Percentiles rank a stretch among this genome's conserved stretches.
Conservation (phyloP, 352 stramenopile species). For the Phytopythium aichiense region DNA sequence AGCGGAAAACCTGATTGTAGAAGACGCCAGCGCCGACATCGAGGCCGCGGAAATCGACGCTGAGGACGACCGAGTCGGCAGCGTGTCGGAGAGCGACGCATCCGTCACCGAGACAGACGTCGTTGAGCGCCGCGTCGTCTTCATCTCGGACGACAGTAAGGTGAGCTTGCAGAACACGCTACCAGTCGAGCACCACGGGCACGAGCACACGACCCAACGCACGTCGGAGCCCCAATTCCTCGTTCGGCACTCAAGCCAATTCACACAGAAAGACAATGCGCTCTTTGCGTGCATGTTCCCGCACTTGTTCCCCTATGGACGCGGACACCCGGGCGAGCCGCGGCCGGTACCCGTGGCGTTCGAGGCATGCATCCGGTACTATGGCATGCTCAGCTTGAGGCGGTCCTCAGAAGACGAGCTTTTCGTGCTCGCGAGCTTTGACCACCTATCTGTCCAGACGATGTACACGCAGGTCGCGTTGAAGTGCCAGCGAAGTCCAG, state of each 20-base stretch:
- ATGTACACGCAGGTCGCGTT: constrained; percentile 2
- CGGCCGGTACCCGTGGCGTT: not conserved
- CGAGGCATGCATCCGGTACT: not conserved
- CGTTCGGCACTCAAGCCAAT: not conserved
- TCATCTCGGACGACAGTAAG: not conserved
- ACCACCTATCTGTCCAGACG: not conserved
- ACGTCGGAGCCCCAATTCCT: not conserved
- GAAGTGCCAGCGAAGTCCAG: not conserved
- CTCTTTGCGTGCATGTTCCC: not conserved
- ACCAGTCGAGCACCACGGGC: not conserved
- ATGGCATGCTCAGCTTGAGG: not conserved
- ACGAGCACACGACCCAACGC: not conserved
- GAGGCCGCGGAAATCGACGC: not conserved
- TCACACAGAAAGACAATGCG: not conserved
- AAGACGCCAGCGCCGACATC: not conserved
- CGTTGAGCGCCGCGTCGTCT: not conserved
- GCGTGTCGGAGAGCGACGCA: not conserved
- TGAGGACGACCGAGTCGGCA: not conserved
- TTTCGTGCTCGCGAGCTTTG: not conserved
- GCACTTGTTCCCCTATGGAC: not conserved
- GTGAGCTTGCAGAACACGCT: not conserved
- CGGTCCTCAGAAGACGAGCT: not conserved
- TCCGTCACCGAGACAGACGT: not conserved
- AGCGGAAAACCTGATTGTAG: not conserved
- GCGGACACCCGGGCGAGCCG: not conserved